Evolutionary conservation across 2,329 filamentous ascomycete species (phyloP), one percentile per base, ranked within the genome.

Genomic region (Stemphylium vesicarium): DNA sequence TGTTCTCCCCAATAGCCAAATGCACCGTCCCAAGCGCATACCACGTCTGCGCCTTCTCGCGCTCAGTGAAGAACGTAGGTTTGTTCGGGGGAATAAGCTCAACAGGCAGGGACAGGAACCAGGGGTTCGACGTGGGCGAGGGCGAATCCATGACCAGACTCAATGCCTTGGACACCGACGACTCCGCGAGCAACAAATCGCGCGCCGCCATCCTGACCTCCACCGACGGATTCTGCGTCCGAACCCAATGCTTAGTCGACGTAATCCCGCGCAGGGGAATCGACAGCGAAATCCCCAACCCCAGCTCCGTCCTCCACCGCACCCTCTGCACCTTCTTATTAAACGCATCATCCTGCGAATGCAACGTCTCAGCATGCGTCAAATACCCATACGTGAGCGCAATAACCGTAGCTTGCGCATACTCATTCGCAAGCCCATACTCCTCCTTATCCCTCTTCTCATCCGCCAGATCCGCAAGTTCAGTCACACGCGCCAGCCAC

Each of bases 81-180:
- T 68, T 68, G 24, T 75, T 74, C 0, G 67, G 65, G 7, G 72
- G 72, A 18, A 74, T 71, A 1, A 70, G 62, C 26, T 72, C 71
- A 1, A 67, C 57, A 1, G 71, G 70, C 0, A 74, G 62, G 13
- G 62, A 62, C 3, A 60, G 53, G 43, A 68, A 66, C 71, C 71
- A 73, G 0, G 71, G 71, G 35, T 73, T 73, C 1, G 60, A 62
- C 0, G 57, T 36, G 0, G 70, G 70, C 4, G 59, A 63, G 1
- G 71, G 70, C 0, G 67, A 65, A 44, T 73, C 70, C 0, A 66
- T 70, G 4, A 63, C 59, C 1, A 75, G 50, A 31, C 58, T 63
- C 2, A 74, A 59, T 0, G 71, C 71, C 9, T 62, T 56, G 1
- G 65, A 70, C 3, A 64, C 50, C 0, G 65, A 56, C 1, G 50